These are phyloP conservation scores for Magnusiomyces sp. DNA, from an alignment of 1,139 yeast species.

Conservation along the genomic window DNA sequence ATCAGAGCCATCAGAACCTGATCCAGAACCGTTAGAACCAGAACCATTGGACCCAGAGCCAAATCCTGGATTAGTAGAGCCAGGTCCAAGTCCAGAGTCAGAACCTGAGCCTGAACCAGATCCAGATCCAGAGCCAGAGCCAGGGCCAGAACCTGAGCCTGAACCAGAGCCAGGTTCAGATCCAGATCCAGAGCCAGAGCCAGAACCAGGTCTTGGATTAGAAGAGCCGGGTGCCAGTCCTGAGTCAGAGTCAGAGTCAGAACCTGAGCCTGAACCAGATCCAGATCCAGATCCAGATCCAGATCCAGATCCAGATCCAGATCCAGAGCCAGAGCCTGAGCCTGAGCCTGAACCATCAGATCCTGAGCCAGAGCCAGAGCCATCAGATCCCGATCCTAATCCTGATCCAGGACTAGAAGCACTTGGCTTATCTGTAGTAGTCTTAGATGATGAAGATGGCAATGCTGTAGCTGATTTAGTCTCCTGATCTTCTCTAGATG, in stretches of 20 bases:
- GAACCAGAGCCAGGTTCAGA: slow-evolving; percentile 4
- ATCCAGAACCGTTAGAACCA: slow-evolving; percentile 1
- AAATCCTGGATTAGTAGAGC: too few relatives aligned
- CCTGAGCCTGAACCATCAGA: slow-evolving; percentile 4
- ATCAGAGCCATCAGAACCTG: slow-evolving; percentile 3
- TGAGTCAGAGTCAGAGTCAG: slow-evolving; percentile 6
- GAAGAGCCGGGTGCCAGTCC: too few relatives aligned
- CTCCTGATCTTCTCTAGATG: too few relatives aligned
- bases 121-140: slow-evolving; percentile 1
- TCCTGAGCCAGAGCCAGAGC: slow-evolving; percentile 5
- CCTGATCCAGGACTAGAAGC: slow-evolving; percentile 5
- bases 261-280: slow-evolving; percentile 3
- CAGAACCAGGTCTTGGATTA: too few relatives aligned
- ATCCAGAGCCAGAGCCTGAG: slow-evolving; percentile 4
- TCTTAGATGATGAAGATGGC: too few relatives aligned
- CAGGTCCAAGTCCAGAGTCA: slow-evolving; percentile 5
- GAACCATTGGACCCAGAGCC: slow-evolving; percentile 1
- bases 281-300: slow-evolving; percentile 6
- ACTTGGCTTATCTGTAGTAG: too few relatives aligned
- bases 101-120: slow-evolving; percentile 2
- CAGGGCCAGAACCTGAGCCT: slow-evolving; percentile 4
- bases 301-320: slow-evolving; percentile 7
- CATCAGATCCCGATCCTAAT: slow-evolving; percentile 1
- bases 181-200: neutral
- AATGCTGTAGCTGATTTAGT: too few relatives aligned